phyloP scores from a whole-genome alignment of 169 alveolate genomes.

The Eimeria sp. region DNA sequence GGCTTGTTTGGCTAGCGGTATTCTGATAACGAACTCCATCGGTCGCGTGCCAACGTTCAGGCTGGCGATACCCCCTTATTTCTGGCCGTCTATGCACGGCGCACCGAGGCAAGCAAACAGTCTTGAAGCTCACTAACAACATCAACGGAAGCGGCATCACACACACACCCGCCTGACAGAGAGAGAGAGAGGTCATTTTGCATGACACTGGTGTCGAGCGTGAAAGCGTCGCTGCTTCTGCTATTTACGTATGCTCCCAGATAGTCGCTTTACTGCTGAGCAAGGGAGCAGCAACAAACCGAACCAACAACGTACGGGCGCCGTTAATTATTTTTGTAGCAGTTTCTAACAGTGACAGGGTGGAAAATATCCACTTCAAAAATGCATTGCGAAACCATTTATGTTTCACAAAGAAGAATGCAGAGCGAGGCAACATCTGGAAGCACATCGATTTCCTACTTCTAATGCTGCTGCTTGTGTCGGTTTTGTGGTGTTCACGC shows the following conservation, averaged over 20 bases:
- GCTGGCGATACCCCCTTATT: constrained; percentile 83
- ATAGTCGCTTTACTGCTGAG: constrained; percentile 50
- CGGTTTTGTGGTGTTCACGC: not conserved
- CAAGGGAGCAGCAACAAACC: constrained; percentile 73
- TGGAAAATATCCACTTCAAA: no score
- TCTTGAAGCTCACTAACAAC: not conserved
- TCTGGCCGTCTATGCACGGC: constrained; percentile 74
- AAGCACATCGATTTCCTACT: no score
- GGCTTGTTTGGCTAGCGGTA: not conserved
- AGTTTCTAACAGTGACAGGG: not conserved
- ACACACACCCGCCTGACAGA: no score
- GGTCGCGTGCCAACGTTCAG: not conserved
- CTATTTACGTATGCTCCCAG: not conserved
- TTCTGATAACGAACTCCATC: not conserved
- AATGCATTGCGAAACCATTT: no score
- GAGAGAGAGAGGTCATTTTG: no score
- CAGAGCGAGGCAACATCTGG: no score
- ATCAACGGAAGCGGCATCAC: not conserved
- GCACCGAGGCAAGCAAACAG: constrained; percentile 48
- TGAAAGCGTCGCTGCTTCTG: not conserved
- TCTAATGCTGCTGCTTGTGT: not conserved
- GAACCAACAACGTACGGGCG: constrained; percentile 47
- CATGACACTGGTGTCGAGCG: not conserved
- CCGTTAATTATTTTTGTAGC: no score
- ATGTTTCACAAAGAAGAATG: no score